phyloP scores from a whole-genome alignment of 352 stramenopile genomes.

The Nothophytophthora sp. region DNA sequence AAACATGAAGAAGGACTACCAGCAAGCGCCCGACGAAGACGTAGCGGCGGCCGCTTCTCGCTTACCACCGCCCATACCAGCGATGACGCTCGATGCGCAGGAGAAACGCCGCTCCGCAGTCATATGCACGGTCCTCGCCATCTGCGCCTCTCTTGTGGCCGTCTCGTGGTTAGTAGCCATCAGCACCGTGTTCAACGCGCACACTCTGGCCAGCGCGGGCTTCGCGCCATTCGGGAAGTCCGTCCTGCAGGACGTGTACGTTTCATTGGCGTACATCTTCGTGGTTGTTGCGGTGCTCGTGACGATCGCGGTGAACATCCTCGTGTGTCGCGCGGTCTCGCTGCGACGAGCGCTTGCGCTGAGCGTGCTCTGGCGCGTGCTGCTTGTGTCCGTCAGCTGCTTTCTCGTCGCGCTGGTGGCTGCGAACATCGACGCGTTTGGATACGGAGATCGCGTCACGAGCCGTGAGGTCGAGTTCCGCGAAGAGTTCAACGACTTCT shows the following conservation, averaged over 20 bases:
- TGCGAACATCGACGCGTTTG: conserved; percentile 12
- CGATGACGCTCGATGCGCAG: not conserved
- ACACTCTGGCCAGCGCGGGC: not conserved
- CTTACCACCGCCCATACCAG: not conserved
- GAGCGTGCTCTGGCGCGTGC: not conserved
- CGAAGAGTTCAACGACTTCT: conserved; percentile 15
- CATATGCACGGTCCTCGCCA: not conserved
- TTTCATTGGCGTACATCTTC: conserved; percentile 2
- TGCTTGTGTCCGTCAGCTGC: not conserved
- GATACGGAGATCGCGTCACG: not conserved
- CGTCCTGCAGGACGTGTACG: conserved; percentile 1
- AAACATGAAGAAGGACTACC: not conserved
- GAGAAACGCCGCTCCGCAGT: not conserved
- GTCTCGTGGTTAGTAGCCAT: conserved; percentile 3
- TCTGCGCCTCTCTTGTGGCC: conserved; percentile 3
- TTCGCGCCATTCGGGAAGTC: not conserved
- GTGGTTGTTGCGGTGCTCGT: not conserved
- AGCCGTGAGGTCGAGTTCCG: not conserved
- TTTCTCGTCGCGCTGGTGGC: conserved; percentile 5
- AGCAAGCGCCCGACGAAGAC: not conserved
- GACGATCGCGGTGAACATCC: not conserved
- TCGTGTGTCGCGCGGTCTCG: not conserved
- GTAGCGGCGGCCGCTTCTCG: not conserved
- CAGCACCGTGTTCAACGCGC: conserved; percentile 1
- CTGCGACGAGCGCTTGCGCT: not conserved